phyloP scores from a whole-genome alignment of 2,329 filamentous ascomycete genomes.

The Periglandula ipomoeae region DNA sequence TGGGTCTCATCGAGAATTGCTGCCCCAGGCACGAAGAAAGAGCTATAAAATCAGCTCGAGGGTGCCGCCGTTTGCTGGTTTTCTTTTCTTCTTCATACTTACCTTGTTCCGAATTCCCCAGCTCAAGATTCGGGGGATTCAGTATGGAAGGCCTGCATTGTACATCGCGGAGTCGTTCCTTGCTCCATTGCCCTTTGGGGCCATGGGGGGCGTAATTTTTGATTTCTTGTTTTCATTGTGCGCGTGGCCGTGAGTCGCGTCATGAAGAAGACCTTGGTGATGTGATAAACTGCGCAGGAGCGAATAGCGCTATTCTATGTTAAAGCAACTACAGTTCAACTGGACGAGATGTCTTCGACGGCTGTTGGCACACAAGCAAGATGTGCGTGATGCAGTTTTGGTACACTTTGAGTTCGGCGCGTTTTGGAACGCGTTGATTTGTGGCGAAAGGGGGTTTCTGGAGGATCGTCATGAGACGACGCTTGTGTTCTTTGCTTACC shows the following conservation, averaged over 20 bases:
- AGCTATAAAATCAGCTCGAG: conserved; percentile 23
- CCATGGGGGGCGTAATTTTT: conserved; percentile 47
- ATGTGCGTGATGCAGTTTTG: no score
- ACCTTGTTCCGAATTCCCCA: conserved; percentile 37
- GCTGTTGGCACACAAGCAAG: no score
- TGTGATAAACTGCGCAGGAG: accelerated
- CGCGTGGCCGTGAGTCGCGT: neutral
- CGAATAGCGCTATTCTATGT: no score
- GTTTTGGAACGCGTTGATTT: no score
- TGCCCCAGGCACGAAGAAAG: conserved; percentile 16
- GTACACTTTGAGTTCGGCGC: no score
- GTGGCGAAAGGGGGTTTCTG: no score
- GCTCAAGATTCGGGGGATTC: conserved; percentile 36
- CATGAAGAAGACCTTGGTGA: neutral
- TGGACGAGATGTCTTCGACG: no score
- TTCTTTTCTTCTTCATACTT: conserved; percentile 42
- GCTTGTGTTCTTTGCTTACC: no score
- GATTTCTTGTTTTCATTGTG: conserved; percentile 24
- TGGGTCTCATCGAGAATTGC: neutral
- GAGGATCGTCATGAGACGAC: no score
- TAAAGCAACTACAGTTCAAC: no score
- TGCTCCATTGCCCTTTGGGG: conserved; percentile 45
- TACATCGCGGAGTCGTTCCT: conserved; percentile 42
- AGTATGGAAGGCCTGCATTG: conserved; percentile 45
- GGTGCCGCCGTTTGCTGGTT: conserved; percentile 13